These are phyloP conservation scores for Daldinia grandis DNA, from an alignment of 495 filamentous ascomycete species.

Conservation along the genomic window DNA sequence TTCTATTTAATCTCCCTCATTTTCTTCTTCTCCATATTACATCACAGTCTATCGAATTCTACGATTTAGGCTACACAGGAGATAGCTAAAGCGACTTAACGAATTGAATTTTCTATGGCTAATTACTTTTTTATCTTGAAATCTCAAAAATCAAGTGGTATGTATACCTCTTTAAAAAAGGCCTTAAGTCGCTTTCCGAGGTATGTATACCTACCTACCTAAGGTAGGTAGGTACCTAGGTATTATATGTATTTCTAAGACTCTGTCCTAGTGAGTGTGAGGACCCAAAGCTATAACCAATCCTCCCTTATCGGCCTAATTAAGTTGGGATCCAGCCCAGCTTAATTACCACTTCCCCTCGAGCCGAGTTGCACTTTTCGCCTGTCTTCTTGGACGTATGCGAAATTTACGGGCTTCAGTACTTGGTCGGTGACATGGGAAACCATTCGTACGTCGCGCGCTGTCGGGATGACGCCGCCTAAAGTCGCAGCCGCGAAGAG, in stretches of 20 bases:
- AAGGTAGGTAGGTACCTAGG: no score
- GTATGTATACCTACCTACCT: no score
- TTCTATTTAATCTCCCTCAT: neutral
- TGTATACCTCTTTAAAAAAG: neutral
- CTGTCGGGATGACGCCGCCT: conserved; percentile 28
- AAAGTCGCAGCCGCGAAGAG: conserved; percentile 25
- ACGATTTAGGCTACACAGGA: neutral
- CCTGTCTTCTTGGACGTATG: conserved; percentile 35
- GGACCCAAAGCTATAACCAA: neutral
- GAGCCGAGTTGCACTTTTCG: conserved; percentile 17
- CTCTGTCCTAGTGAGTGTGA: neutral
- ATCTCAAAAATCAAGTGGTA: neutral
- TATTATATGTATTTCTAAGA: neutral
- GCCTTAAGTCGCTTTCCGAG: neutral
- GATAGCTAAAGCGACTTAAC: neutral
- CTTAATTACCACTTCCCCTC: conserved; percentile 13
- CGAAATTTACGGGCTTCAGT: conserved; percentile 31
- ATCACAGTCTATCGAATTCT: neutral
- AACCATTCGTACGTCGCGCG: neutral
- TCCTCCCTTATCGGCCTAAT: neutral
- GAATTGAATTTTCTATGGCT: neutral
- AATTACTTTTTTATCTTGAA: neutral
- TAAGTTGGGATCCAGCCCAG: conserved; percentile 34
- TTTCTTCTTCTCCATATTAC: neutral
- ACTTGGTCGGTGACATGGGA: conserved; percentile 9